Evolutionary conservation across 1,139 yeast species (phyloP).

Genomic region (Kluyveromyces sp.): DNA sequence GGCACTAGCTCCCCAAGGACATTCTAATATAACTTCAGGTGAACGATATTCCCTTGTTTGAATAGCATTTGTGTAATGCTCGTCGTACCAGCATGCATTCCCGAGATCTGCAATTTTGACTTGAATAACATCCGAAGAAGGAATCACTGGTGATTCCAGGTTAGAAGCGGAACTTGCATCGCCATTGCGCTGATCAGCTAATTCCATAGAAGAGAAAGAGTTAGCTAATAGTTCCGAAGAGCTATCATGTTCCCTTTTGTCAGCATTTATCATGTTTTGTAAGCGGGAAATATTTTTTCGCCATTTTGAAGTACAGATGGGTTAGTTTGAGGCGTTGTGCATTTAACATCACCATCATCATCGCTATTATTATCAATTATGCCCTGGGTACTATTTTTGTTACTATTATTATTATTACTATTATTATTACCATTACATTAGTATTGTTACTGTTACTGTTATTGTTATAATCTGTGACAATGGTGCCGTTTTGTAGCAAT

Average conservation of each 20-base stretch:
- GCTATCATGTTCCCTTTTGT: neutral
- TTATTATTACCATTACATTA: neutral
- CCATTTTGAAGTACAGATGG: neutral
- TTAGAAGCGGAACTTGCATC: neutral
- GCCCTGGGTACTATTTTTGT: too few relatives aligned
- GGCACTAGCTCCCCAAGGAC: slow-evolving; percentile 67
- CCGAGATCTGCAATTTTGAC: slow-evolving; percentile 72
- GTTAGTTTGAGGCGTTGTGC: neutral
- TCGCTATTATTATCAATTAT: too few relatives aligned
- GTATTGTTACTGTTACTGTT: neutral
- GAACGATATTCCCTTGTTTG: slow-evolving; percentile 72
- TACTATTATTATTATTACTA: too few relatives aligned
- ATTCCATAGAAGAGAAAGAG: slow-evolving; percentile 28
- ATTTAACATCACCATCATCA: neutral
- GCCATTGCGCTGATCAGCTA: slow-evolving; percentile 8
- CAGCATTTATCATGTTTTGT: neutral
- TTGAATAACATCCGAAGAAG: slow-evolving; percentile 30
- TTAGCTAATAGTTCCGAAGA: slow-evolving; percentile 7
- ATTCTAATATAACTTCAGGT: slow-evolving; percentile 56
- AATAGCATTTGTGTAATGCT: slow-evolving; percentile 63
- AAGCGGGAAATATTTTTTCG: neutral
- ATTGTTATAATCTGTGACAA: neutral
- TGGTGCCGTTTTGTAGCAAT: slow-evolving; percentile 2
- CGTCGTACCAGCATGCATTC: slow-evolving; percentile 60
- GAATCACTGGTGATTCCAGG: neutral